A percentile compares a stretch with the other conserved stretches of the same genome.
Evolutionary conservation across 2,329 filamentous ascomycete genomes (phyloP).

Genomic region (Phialophora chinensis): DNA sequence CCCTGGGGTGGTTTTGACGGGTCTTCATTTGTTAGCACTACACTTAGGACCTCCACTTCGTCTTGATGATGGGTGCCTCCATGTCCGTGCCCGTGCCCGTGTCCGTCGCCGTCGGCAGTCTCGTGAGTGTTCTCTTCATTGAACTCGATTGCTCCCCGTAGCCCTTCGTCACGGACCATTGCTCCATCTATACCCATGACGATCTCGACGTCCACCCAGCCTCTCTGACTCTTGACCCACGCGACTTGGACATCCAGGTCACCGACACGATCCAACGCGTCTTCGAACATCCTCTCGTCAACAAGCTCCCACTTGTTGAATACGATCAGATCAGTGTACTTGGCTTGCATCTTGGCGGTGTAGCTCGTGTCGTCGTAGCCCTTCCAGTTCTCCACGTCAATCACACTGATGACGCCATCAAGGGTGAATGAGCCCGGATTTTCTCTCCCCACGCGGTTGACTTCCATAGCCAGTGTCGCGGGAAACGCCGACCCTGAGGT

Average conservation of each 20-base stretch:
- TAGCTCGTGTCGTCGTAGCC: conserved; percentile 91
- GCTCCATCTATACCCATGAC: conserved; percentile 88
- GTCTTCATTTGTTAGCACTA: conserved; percentile 58
- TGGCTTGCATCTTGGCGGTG: conserved; percentile 85
- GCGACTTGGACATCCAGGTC: conserved; percentile 81
- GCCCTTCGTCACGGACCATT: conserved; percentile 58
- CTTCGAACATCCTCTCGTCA: conserved; percentile 74
- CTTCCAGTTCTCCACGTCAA: conserved; percentile 94
- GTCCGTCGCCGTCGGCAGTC: conserved; percentile 50
- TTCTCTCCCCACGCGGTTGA: conserved; percentile 77
- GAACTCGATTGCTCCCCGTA: conserved; percentile 37
- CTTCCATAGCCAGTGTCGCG: conserved; percentile 86
- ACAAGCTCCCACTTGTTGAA: conserved; percentile 91
- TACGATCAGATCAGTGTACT: conserved; percentile 87
- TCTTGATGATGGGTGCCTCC: conserved; percentile 67
- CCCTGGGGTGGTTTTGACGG: conserved; percentile 49
- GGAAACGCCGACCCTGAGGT: conserved; percentile 88
- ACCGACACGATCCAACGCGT: conserved; percentile 77
- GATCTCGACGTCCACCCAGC: conserved; percentile 76
- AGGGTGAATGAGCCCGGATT: conserved; percentile 67
- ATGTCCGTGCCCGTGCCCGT: conserved; percentile 53
- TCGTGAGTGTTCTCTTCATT: conserved; percentile 46
- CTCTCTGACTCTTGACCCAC: conserved; percentile 83
- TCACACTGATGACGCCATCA: conserved; percentile 86
- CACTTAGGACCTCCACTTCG: conserved; percentile 89